phyloP scores from a whole-genome alignment of 2,329 filamentous ascomycete species.

The Aspergillus aculeatus region DNA sequence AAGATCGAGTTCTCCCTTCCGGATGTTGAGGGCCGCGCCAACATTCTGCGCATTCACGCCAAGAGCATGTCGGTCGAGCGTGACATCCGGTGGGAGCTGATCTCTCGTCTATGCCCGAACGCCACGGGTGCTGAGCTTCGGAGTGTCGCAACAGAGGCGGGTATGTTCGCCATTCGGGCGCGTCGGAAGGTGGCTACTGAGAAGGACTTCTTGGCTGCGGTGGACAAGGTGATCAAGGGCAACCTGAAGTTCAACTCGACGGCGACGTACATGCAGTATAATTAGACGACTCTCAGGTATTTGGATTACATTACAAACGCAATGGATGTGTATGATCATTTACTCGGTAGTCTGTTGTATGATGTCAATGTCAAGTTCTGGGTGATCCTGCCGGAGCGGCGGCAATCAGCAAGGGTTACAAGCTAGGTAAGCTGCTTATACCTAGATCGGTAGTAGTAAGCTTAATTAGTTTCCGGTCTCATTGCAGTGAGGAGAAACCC shows the following conservation, averaged over 20 bases:
- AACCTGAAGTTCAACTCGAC: conserved; percentile 99
- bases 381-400: neutral
- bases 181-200: conserved; percentile 96
- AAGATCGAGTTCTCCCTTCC: conserved; percentile 99
- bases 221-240: conserved; percentile 99
- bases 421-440: too few relatives aligned
- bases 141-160: conserved; percentile 95
- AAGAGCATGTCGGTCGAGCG: conserved; percentile 99
- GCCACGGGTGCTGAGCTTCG: conserved; percentile 93
- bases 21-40: conserved; percentile 93
- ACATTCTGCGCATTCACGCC: conserved; percentile 96
- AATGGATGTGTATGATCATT: conserved; percentile 37
- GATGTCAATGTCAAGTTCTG: conserved; percentile 4
- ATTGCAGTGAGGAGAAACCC: too few relatives aligned
- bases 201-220: conserved; percentile 96
- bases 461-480: too few relatives aligned
- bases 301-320: conserved; percentile 26
- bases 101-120: conserved; percentile 94
- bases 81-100: conserved; percentile 98
- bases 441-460: too few relatives aligned
- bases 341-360: conserved; percentile 26
- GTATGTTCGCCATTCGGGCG: conserved; percentile 96
- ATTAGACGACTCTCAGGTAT: conserved; percentile 56
- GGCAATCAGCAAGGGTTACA: neutral
- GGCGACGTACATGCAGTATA: conserved; percentile 98